These are phyloP conservation scores for Xerophyta viscosa DNA, from an alignment of 106 monocot genomes.

Conservation along the genomic window DNA sequence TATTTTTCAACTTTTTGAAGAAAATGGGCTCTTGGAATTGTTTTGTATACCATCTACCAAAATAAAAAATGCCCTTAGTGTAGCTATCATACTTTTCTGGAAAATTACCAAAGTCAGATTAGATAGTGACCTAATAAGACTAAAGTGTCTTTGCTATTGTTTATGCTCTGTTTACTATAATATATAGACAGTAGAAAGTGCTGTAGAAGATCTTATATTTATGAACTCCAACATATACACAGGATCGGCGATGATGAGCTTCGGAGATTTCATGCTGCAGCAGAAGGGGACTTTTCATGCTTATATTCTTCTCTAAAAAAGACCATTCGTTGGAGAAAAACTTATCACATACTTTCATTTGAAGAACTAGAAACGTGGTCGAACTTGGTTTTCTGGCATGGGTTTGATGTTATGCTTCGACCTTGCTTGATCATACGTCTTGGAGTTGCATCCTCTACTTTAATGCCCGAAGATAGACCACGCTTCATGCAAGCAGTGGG, in stretches of 20 bases:
- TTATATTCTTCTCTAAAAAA: slow-evolving; percentile 65
- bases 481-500: slow-evolving; percentile 82
- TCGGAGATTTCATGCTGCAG: slow-evolving; percentile 54
- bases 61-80: no score
- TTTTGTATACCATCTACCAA: no score
- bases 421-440: slow-evolving; percentile 89
- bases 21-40: no score
- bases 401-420: slow-evolving; percentile 57
- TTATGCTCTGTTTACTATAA: no score
- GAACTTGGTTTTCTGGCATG: slow-evolving; percentile 90
- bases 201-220: no score
- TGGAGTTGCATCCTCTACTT: slow-evolving; percentile 71
- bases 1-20: no score
- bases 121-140: no score
- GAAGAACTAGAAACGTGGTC: slow-evolving; percentile 87
- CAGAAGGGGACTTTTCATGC: slow-evolving; percentile 59
- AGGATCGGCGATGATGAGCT: slow-evolving; percentile 84
- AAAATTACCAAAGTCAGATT: no score
- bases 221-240: no score
- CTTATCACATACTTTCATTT: slow-evolving; percentile 60
- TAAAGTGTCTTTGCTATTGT: no score
- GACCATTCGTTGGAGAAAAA: slow-evolving; percentile 89
- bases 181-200: no score
- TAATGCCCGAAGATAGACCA: slow-evolving; percentile 62
- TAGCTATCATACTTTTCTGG: no score